These are phyloP conservation scores for Podaxis pistillaris DNA, from an alignment of 768 basidiomycete species.

Conservation along the genomic window DNA sequence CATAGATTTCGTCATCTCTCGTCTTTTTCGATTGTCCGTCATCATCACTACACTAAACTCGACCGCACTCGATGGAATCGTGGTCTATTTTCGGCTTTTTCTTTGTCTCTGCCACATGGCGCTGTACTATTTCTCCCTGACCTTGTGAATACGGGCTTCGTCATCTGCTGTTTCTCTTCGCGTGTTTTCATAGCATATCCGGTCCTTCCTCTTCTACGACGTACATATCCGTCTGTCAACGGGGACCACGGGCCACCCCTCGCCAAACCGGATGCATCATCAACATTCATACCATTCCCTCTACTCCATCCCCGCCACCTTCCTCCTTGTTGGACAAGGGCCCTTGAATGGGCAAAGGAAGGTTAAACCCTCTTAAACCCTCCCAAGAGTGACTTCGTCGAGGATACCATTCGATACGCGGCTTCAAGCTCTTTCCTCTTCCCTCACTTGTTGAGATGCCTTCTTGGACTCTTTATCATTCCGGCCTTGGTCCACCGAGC, in stretches of 20 bases:
- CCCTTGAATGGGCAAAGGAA: neutral
- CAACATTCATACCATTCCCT: constrained; percentile 10
- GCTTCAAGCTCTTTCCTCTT: neutral
- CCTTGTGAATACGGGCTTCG: constrained; percentile 33
- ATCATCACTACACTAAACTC: constrained; percentile 28
- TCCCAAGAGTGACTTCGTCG: constrained; percentile 5
- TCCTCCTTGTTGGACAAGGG: constrained; percentile 4
- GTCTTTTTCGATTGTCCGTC: constrained; percentile 18
- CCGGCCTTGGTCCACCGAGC: constrained; percentile 8
- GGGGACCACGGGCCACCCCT: constrained; percentile 11
- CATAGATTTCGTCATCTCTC: constrained; percentile 25
- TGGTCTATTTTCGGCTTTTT: constrained; percentile 26
- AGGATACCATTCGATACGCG: neutral
- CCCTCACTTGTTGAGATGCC: constrained; percentile 14
- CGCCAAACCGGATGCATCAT: constrained; percentile 5
- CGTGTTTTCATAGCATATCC: constrained; percentile 28
- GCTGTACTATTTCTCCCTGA: constrained; percentile 28
- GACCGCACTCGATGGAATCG: constrained; percentile 23
- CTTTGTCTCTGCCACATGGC: constrained; percentile 24
- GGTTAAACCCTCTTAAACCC: neutral
- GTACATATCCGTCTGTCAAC: constrained; percentile 2
- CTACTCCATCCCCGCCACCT: neutral
- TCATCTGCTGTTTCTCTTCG: constrained; percentile 25
- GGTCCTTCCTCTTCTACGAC: constrained; percentile 15
- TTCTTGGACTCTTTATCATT: constrained; percentile 14